Percentiles rank a stretch among this genome's conserved stretches.
phyloP scores from a whole-genome alignment of 2,329 filamentous ascomycete genomes.

The Madurella fahalii region DNA sequence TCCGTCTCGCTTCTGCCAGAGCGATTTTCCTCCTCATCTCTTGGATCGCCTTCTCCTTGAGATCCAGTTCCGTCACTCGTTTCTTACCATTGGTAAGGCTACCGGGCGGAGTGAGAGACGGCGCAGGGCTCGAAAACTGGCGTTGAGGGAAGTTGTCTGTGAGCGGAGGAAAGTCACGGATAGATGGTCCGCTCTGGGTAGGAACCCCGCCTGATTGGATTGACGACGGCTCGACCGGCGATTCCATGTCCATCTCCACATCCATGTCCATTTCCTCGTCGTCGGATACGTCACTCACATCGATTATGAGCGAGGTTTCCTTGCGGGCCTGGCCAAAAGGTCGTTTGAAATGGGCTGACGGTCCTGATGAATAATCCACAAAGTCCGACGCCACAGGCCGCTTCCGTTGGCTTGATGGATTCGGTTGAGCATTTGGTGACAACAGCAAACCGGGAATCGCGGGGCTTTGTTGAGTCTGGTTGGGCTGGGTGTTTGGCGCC shows the following conservation, averaged over 20 bases:
- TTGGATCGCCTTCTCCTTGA: constrained; percentile 57
- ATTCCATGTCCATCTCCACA: constrained; percentile 66
- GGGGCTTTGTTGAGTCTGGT: constrained; percentile 1
- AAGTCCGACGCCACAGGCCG: constrained; percentile 64
- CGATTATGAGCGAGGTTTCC: constrained; percentile 68
- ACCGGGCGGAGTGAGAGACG: constrained; percentile 38
- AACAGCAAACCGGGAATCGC: constrained; percentile 18
- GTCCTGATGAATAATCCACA: constrained; percentile 48
- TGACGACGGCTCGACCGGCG: constrained; percentile 40
- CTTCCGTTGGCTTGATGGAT: constrained; percentile 33
- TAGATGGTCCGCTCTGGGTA: constrained; percentile 34
- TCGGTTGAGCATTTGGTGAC: constrained; percentile 19
- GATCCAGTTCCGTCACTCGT: constrained; percentile 40
- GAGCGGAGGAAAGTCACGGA: constrained; percentile 45
- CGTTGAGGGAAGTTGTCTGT: constrained; percentile 36
- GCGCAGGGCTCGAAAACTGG: constrained; percentile 38
- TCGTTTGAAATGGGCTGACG: constrained; percentile 47
- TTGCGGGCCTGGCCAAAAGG: constrained; percentile 57
- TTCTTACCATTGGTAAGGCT: constrained; percentile 32
- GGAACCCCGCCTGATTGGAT: constrained; percentile 31
- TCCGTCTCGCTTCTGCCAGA: constrained; percentile 54
- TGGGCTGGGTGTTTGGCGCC: background rate
- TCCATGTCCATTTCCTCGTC: constrained; percentile 64
- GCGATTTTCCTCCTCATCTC: constrained; percentile 57
- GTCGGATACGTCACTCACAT: constrained; percentile 70